Base-by-base conservation (phyloP, 73 alveolate species). In the Tetrahymena malaccensis region DNA sequence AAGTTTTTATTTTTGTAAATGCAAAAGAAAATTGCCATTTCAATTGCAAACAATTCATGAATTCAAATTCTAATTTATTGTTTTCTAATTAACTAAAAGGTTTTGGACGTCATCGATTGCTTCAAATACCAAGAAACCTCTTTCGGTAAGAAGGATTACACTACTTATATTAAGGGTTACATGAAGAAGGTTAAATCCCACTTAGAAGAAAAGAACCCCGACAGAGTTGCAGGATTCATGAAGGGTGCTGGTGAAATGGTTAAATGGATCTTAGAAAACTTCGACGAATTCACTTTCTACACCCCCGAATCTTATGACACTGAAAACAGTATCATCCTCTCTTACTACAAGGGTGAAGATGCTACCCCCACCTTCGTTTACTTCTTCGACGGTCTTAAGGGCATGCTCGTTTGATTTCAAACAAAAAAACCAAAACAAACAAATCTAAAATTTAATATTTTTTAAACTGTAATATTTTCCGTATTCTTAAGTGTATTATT, bases 221-320 rank as follows among this genome's bases (percentile, higher is more conserved):
- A 98, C 34, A 96, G 99, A 97, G 97, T 98, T 93, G 98, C 98
- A 85, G 98, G 97, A 34, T 98, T 97, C 97, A 94, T 98, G 96
- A 97, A 97, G 98, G 99, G 99, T 85, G 99, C 99, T 55, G 96
- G 97, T 93, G 99, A 97, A 35, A 96, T 98, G 94, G 98, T 98
- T 94, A 98, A 98, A 96, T 97, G 96, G 96, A 94, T 98, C 95
- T 94, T 97, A 7, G 97, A 97, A 85, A 97, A 98, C 96, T 98
- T 94, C 97, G 98, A 98, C 94, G 99, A 98, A 44, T 94, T 98
- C 97, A 98, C 97, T 97, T 97, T 98, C 98, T 98, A 95, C 97
- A 95, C 98, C 94, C 99, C 99, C 40, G 98, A 98, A 38, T 85
- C 95, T 94, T 96, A 96, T 94, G 98, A 98, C 94, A 96, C 96